Evolutionary conservation across 1,139 yeast species (phyloP).

Genomic region (Diutina scorzettiae): DNA sequence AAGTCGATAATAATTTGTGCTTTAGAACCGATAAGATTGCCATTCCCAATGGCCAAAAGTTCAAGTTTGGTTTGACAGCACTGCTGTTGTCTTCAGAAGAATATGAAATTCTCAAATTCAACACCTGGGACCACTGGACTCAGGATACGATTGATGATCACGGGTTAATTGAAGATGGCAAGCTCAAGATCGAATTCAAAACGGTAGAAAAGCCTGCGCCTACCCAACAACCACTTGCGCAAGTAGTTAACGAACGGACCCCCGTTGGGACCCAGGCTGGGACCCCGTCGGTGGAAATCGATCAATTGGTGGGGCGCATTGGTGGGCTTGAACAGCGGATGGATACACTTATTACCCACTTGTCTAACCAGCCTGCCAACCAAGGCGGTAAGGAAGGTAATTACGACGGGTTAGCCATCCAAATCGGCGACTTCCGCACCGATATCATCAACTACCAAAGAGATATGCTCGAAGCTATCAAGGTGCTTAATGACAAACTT

Average conservation of each 20-base stretch:
- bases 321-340: background rate
- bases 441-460: constrained; percentile 22
- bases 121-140: constrained; percentile 40
- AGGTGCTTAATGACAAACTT: constrained; percentile 25
- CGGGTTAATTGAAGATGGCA: constrained; percentile 34
- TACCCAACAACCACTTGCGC: no score
- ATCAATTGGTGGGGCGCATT: no score
- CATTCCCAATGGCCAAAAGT: constrained; percentile 14
- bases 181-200: constrained; percentile 12
- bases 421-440: constrained; percentile 17
- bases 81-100: constrained; percentile 32
- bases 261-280: no score
- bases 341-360: background rate
- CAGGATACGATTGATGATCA: constrained; percentile 50
- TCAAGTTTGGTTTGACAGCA: constrained; percentile 44
- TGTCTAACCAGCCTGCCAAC: background rate
- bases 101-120: constrained; percentile 47
- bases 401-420: background rate
- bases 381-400: background rate
- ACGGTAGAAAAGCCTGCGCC: constrained; percentile 15
- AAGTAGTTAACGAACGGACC: no score
- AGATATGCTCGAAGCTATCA: constrained; percentile 23
- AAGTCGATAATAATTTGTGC: constrained; percentile 58
- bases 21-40: constrained; percentile 39
- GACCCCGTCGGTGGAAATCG: no score